Base-by-base conservation (phyloP, 441 rosid species). In the Hura crepitans region DNA sequence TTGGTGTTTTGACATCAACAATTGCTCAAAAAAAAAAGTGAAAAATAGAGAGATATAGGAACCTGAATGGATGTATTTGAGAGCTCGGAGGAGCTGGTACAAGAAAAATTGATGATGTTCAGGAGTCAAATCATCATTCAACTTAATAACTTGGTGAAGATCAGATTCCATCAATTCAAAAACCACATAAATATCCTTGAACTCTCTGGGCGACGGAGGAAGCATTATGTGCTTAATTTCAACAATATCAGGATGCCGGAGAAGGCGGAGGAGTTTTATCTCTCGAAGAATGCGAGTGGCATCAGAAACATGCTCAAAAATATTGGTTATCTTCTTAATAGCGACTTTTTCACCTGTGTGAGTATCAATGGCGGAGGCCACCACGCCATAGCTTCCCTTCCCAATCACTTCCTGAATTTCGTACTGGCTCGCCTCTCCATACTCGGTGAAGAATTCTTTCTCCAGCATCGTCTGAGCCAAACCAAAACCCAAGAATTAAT, bases 141-240 rank as follows among this genome's bases (percentile, higher is more conserved):
- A 81, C 86, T 87, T 93, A 43, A 93, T 87, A 20, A 96, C 98
- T 63, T 87, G 97, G 74, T 96, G 97, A 70, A 96, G 97, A 75
- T 93, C 98, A 14, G 99, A 91, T 82, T 96, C 99, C 99, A 96
- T 96, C 84, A 96, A 81, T 83, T 93, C 98, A 75, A 93, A 96
- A 75, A 96, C 97, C 2, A 96, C 97, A 82, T 87, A 93, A 13
- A 96, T 83, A 72, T 96, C 99, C 79, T 91, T 91, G 71, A 96
- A 96, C 66, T 93, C 97, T 73, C 94, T 86, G 59, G 89, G 85
- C 14, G 96, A 93, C 17, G 97, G 93, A 79, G 99, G 99, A 14
- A 96, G 96, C 98, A 96, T 93, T 17, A 96, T 89, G 71, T 96
- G 98, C 53, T 91, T 91, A 55, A 96, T 89, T 82, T 91, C 80